Conservation (phyloP, 768 basidiomycete genomes). For the Hortiboletus campestris region DNA sequence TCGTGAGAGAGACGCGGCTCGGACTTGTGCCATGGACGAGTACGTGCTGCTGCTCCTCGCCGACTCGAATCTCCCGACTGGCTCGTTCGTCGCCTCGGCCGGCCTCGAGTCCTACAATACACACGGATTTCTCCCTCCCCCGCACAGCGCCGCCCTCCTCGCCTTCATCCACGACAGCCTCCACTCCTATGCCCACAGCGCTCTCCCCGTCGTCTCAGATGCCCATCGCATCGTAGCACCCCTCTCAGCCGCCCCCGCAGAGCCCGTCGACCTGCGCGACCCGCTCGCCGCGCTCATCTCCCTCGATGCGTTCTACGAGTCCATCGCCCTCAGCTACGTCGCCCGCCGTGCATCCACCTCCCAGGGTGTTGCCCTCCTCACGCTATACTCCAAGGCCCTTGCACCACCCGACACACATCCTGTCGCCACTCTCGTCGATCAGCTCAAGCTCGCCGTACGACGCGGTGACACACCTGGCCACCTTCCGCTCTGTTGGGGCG, state of each 20-base stretch:
- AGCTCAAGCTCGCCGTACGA: slow-evolving; percentile 67
- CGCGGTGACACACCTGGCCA: slow-evolving; percentile 72
- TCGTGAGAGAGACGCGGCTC: neutral
- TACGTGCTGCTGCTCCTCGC: slow-evolving; percentile 78
- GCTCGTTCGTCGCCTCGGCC: slow-evolving; percentile 92
- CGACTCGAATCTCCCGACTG: slow-evolving; percentile 94
- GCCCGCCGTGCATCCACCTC: slow-evolving; percentile 82
- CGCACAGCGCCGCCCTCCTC: slow-evolving; percentile 30
- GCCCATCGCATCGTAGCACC: slow-evolving; percentile 47
- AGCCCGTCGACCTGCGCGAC: slow-evolving; percentile 4
- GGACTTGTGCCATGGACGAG: slow-evolving; percentile 30
- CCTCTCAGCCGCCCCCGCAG: slow-evolving; percentile 10
- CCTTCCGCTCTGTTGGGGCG: slow-evolving; percentile 88
- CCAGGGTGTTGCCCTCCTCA: slow-evolving; percentile 91
- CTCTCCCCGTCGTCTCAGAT: slow-evolving; percentile 77
- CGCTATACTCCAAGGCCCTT: slow-evolving; percentile 83
- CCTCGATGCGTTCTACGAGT: slow-evolving; percentile 78
- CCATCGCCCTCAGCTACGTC: slow-evolving; percentile 88
- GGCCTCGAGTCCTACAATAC: slow-evolving; percentile 88
- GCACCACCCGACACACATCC: slow-evolving; percentile 41
- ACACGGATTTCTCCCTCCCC: slow-evolving; percentile 67
- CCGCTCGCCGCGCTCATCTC: slow-evolving; percentile 44
- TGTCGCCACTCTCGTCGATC: slow-evolving; percentile 48
- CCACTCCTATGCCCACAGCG: slow-evolving; percentile 71
- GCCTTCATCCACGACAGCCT: slow-evolving; percentile 72